Evolutionary conservation across 306 rosid genomes (phyloP), one percentile per base, ranked within the genome.

Genomic region (Cicer judaicum): DNA sequence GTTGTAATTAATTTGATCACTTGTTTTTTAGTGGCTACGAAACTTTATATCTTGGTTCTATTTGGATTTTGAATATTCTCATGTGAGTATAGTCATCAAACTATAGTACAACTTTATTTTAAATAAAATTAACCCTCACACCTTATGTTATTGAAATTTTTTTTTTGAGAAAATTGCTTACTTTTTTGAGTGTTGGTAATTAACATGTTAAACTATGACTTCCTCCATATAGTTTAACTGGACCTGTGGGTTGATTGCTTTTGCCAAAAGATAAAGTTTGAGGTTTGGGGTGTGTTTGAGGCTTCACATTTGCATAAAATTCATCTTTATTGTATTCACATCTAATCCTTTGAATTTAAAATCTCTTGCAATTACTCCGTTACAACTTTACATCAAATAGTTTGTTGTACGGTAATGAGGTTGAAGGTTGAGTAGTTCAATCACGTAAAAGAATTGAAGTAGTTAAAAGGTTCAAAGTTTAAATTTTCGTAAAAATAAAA

Each of bases 1-100:
- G 53, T 70, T 56, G 76, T 79, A 72, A 41, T 49, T 79, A 72
- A 16, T 57, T 59, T 70, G 44, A 56, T 56, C 47, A 44, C 55
- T 24, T 24, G 29, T 24, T 24, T 24, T 24, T 24, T 24, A 24
- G 29, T 3, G 2, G 29, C 29, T 24, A 24, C 2, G 29, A 24
- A 50, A 48, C 75, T 47, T 39, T 8, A 14, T 47, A 11, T 24
- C 64, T 66, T 73, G 34, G 53, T 81, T 61, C 39, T 21, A 46
- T 70, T 64, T 71, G 60, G 54, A 72, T 56, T 56, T 76, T 64
- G 49, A 39, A 63, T 67, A 63, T 46, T 70, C 54, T 64, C 13
- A 7, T 41, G 53, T 39, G 43, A 70, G 60, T 68, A 38, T 74
- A 48, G 55, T 53, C 55, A 4, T 36, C 21, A 68, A 68, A 47